Base-by-base conservation (phyloP, 1,284 basidiomycete species). In the Sporisorium sorghi region DNA sequence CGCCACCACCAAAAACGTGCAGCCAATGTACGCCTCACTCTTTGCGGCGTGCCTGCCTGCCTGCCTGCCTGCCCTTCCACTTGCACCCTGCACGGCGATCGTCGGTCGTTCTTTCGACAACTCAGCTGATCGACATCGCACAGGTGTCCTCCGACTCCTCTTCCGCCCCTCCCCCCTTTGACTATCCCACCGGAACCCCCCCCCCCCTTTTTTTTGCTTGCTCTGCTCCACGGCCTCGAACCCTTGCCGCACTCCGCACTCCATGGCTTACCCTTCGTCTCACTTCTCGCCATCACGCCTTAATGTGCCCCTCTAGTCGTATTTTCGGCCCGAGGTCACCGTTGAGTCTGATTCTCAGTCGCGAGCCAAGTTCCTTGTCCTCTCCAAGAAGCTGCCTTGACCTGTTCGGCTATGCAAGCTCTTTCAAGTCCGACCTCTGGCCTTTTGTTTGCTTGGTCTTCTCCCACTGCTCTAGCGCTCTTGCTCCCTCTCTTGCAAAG, bases 121-220 rank as follows among this genome's bases (percentile, higher is more conserved):
- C 67, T 64, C 67, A 70, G 67, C 61, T 64, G 67, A 70, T 70
- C 67, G 57, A 64, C 67, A 64, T 33, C 48, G 12, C 37, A 43
- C 12, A n/a, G n/a, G 17, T 19, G n/a, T 23, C 19, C 24, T 21
- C 17, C n/a, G 37, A 40, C n/a, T 40, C n/a, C n/a, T 40, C n/a
- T 40, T 14, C 12, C 21, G 15, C 32, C 43, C 39, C 19, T 24
- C 19, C 32, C 43, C 39, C 19, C 30, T 17, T 21, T 23, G 11
- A n/a, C 51, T 46, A 26, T n/a, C 24, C 42, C 26, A 19, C 5
- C 2, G 28, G 33, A 48, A 43, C 42, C 33, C 32, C 6, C 11
- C 15, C 17, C 28, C 32, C 52, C 30, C 23, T 47, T 43, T 32
- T 35, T n/a, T 17, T 14, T 8, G 17, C 28, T n/a, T n/a, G n/a